A percentile compares a stretch with the other conserved stretches of the same genome.
Evolutionary conservation across 306 rosid species (phyloP).

Genomic region (Cucumis sativus): DNA sequence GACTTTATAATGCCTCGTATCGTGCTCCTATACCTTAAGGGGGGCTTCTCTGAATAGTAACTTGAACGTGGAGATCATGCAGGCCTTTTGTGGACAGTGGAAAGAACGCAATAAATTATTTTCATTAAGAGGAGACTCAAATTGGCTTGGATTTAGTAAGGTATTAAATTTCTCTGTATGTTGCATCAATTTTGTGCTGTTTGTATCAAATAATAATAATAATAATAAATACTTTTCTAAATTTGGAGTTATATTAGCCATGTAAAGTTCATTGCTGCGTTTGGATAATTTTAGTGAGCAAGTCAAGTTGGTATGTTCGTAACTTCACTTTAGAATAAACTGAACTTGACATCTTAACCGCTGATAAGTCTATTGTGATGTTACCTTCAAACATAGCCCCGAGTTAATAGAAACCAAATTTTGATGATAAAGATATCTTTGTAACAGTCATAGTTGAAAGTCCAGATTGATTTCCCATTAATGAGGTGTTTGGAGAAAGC

Average conservation of each 20-base stretch:
- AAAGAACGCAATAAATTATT: slow-evolving; percentile 38
- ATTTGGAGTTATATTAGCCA: background rate
- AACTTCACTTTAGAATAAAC: background rate
- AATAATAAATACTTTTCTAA: background rate
- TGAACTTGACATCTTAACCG: background rate
- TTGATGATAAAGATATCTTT: background rate
- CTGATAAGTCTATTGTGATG: background rate
- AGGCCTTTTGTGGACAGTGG: slow-evolving; percentile 82
- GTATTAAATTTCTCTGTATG: slow-evolving; percentile 17
- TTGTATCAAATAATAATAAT: background rate
- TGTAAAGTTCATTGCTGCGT: background rate
- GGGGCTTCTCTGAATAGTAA: background rate
- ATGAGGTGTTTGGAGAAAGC: background rate
- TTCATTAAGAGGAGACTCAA: slow-evolving; percentile 90
- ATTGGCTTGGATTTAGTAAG: slow-evolving; percentile 96
- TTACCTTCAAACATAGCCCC: background rate
- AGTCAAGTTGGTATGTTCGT: background rate
- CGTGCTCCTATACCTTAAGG: background rate
- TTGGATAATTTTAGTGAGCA: background rate
- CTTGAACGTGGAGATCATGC: slow-evolving; percentile 10
- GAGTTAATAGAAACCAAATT: background rate
- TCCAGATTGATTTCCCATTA: background rate
- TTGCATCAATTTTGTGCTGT: background rate
- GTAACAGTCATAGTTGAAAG: background rate
- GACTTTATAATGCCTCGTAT: background rate